Base-by-base conservation (phyloP, 306 rosid species). In the Vigna unguiculata region DNA sequence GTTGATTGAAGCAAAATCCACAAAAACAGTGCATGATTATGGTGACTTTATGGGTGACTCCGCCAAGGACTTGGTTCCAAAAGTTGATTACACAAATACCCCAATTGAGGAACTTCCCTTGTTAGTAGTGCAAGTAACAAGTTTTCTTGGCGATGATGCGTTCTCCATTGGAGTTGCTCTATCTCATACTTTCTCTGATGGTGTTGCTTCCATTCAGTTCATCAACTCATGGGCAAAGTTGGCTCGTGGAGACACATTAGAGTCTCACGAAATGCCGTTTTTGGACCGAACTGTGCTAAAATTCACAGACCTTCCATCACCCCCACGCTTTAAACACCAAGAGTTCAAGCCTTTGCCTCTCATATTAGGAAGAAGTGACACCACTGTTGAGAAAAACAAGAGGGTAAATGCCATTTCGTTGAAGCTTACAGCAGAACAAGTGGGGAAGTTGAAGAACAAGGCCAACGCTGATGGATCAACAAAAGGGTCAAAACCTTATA, bases 291-390 rank as follows among this genome's bases (percentile, higher is more conserved):
- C 24, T 3, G 0, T 47, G 4, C 71, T 78, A 12, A 59, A 60
- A 21, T 48, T 53, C 6, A 21, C 64, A 16, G 6, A 4, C 11
- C 25, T 46, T 0, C 38, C 45, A 0, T 21, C 7, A 0, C 4
- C 69, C 4, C 77, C 77, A 0, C 63, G 52, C 3, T 78, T 70
- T 32, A 77, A 78, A 12, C 82, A 78, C 46, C 14, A n/a, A 0
- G 81, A 78, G 19, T 17, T 68, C 9, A 68, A 69, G 41, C 69
- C 76, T 19, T 20, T 32, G 7, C 81, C 81, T 6, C 52, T 58
- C 10, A 13, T 68, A 6, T 48, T 75, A 5, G 77, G 84, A 10
- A 17, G 73, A 25, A 32, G 49, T 8, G 49, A 82, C 10, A 15
- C 1, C 4, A 38, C 3, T 3, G 25, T 2, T 0, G 82, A 82